These are phyloP conservation scores for Laetiporus sulphureus DNA, from an alignment of 1,284 basidiomycete species.

Conservation along the genomic window DNA sequence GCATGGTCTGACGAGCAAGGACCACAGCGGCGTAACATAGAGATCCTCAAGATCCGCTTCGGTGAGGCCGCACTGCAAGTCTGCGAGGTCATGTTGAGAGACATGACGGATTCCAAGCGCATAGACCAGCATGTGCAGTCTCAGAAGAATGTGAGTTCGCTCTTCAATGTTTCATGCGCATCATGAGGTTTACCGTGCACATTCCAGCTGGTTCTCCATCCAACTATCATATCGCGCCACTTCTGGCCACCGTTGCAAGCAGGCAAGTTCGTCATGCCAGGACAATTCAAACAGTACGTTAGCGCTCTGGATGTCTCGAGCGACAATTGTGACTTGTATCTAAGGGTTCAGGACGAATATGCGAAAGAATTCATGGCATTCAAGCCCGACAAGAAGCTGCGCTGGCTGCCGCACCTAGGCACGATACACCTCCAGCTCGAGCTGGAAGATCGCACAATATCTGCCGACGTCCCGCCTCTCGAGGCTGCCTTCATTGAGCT, in stretches of 20 bases:
- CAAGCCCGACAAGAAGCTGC: constrained; percentile 86
- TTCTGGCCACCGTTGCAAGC: constrained; percentile 88
- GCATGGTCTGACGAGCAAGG: too few species aligned
- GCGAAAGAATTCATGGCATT: constrained; percentile 69
- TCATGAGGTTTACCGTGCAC: too few species aligned
- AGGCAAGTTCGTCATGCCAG: constrained; percentile 71
- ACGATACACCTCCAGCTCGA: constrained; percentile 75
- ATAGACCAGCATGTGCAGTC: constrained; percentile 82
- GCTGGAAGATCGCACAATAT: constrained; percentile 71
- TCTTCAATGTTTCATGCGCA: too few species aligned
- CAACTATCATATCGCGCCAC: constrained; percentile 84
- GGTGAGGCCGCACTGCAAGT: constrained; percentile 86
- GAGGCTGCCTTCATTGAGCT: constrained; percentile 88
- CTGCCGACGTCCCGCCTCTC: constrained; percentile 75
- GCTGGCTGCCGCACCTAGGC: constrained; percentile 84
- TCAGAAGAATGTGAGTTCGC: constrained; percentile 50
- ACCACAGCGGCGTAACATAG: constrained; percentile 77
- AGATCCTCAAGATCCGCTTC: constrained; percentile 90
- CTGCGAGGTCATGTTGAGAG: constrained; percentile 94
- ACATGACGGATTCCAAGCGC: constrained; percentile 89
- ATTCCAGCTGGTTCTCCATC: constrained; percentile 74
- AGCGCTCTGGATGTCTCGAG: background rate
- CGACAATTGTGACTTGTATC: background rate
- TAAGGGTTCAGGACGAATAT: constrained; percentile 71
- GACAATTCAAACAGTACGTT: constrained; percentile 71